Base-by-base conservation (phyloP, 2,329 filamentous ascomycete genomes). In the Colletotrichum agaves region DNA sequence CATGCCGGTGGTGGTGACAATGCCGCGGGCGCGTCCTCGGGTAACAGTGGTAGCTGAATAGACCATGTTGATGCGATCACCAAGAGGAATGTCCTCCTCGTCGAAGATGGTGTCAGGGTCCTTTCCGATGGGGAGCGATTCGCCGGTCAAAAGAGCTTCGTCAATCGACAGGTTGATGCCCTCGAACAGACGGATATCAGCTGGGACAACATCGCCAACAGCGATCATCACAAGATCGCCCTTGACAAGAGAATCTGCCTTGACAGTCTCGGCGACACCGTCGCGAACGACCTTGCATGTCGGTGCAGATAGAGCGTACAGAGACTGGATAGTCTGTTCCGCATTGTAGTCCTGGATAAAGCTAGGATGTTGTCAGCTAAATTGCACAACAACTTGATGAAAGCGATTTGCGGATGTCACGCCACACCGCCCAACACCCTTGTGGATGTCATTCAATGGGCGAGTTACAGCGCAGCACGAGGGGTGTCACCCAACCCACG, bases 101-200 rank as follows among this genome's bases (percentile, higher is more conserved):
- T 82, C 79, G 58, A 90, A 83, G 52, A 88, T 78, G 49, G 78
- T 81, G 39, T 88, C 83, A n/a, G 87, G 80, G 72, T 87, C 82
- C 80, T 93, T 90, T 82, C 83, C 87, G 61, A 91, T 89, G 66
- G 91, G 88, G 6, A 91, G 78, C 39, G 91, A 91, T 80, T 93
- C 91, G 70, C 91, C 91, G 13, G 91, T 93, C 43, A 93, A 85
- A 66, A 92, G 84, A 12, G 91, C 90, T 77, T 93, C 91, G 69
- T 97, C 92, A 71, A 90, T 91, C 56, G 90, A 91, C 67, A 93
- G 81, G 77, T 94, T 94, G 79, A 93, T 88, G 63, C 86, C 87
- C 70, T 90, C 85, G 69, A 90, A 78, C 19, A 90, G 80, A 69
- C 90, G 85, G 56, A 92, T 79, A 77, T 93, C 91, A 37, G 90